phyloP scores from a whole-genome alignment of 2,329 filamentous ascomycete genomes.

The Trichoderma pleuroti region DNA sequence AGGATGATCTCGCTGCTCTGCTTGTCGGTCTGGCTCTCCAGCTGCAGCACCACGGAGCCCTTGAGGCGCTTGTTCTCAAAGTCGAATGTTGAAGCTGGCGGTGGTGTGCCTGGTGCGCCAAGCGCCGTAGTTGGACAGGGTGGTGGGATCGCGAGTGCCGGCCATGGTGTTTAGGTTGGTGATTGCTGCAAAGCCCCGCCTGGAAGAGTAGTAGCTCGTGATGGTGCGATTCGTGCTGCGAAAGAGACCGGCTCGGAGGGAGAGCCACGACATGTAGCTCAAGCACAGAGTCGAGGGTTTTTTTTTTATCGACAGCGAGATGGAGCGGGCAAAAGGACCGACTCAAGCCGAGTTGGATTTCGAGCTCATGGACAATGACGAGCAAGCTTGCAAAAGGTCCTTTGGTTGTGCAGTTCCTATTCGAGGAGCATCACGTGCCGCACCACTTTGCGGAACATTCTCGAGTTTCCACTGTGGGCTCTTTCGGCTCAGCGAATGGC shows the following conservation, averaged over 20 bases:
- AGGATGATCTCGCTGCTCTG: slow-evolving; percentile 75
- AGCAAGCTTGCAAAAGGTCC: slow-evolving; percentile 15
- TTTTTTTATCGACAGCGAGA: neutral
- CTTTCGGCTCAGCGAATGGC: slow-evolving; percentile 8
- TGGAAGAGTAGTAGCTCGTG: neutral
- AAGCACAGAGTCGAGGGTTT: slow-evolving; percentile 1
- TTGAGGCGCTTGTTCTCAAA: slow-evolving; percentile 75
- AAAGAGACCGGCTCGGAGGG: slow-evolving; percentile 20
- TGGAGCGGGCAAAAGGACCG: slow-evolving; percentile 14
- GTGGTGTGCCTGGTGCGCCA: slow-evolving; percentile 83
- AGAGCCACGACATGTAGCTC: slow-evolving; percentile 25
- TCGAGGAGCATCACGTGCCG: slow-evolving; percentile 19
- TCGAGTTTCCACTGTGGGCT: slow-evolving; percentile 7
- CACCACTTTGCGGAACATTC: neutral
- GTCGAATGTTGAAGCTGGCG: slow-evolving; percentile 75
- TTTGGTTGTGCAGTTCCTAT: slow-evolving; percentile 7
- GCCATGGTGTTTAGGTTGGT: slow-evolving; percentile 27
- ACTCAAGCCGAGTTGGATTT: slow-evolving; percentile 13
- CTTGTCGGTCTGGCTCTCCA: slow-evolving; percentile 73
- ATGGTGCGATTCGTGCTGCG: slow-evolving; percentile 6
- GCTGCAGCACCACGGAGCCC: slow-evolving; percentile 71
- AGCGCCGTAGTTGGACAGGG: slow-evolving; percentile 84
- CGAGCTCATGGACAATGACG: neutral
- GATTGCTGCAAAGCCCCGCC: slow-evolving; percentile 30
- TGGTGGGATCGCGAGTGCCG: slow-evolving; percentile 72